Evolutionary conservation across 805 yeast genomes (phyloP).

Genomic region (Myxozyma mucilagina): DNA sequence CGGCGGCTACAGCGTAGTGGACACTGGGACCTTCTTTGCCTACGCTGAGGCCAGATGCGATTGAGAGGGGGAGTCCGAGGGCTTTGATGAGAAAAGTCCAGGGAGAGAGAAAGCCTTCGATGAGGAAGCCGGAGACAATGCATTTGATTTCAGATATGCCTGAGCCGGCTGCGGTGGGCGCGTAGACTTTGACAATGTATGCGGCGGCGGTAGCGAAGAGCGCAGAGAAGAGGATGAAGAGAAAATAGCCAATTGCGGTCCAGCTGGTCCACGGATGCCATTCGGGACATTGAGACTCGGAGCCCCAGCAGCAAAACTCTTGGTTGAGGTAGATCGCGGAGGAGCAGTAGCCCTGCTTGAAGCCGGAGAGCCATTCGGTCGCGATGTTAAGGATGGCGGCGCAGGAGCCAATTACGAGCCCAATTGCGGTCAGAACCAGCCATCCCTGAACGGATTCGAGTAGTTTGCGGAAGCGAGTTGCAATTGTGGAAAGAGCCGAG

Average conservation of each 20-base stretch:
- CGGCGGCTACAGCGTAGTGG: constrained; percentile 97
- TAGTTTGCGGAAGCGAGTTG: constrained; percentile 22
- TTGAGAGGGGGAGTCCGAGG: constrained; percentile 81
- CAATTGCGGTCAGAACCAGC: constrained; percentile 73
- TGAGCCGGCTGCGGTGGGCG: constrained; percentile 92
- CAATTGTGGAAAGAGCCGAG: not conserved
- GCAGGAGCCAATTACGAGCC: constrained; percentile 72
- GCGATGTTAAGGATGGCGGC: constrained; percentile 81
- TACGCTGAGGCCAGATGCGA: constrained; percentile 87
- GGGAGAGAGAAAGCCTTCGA: constrained; percentile 73
- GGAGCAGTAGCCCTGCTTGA: constrained; percentile 77
- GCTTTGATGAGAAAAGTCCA: constrained; percentile 74
- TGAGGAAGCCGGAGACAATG: constrained; percentile 84
- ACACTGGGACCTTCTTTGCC: constrained; percentile 99
- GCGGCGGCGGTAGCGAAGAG: constrained; percentile 67
- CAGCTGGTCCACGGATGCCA: constrained; percentile 70
- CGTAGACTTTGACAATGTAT: constrained; percentile 62
- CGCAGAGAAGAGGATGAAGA: constrained; percentile 61
- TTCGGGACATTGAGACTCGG: constrained; percentile 51
- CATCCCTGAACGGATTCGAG: constrained; percentile 55
- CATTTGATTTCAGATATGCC: constrained; percentile 97
- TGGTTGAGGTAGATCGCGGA: constrained; percentile 67
- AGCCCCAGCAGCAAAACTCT: constrained; percentile 81
- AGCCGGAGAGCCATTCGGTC: constrained; percentile 81
- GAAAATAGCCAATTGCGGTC: constrained; percentile 48